Evolutionary conservation across 73 alveolate species (phyloP).

Genomic region (Strombidium stylifer): DNA sequence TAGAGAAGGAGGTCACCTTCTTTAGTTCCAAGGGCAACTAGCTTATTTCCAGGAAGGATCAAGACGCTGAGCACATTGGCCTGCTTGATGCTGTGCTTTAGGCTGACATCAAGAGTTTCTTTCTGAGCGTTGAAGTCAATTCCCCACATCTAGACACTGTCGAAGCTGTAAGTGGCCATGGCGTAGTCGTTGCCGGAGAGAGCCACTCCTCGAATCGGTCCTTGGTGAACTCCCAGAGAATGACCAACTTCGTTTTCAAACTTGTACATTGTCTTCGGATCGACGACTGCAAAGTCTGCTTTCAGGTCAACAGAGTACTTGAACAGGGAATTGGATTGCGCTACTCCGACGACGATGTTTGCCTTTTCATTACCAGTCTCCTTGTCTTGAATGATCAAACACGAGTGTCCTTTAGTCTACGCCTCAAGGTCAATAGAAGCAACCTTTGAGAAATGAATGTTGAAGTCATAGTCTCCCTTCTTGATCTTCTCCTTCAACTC

Average conservation of each 20-base stretch:
- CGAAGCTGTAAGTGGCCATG: constrained; percentile 50
- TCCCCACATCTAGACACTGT: constrained; percentile 53
- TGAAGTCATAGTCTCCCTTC: constrained; percentile 31
- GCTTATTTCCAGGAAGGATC: constrained; percentile 72
- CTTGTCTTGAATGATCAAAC: too few species aligned
- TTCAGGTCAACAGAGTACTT: too few species aligned
- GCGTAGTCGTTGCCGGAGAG: constrained; percentile 46
- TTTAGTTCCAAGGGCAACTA: constrained; percentile 71
- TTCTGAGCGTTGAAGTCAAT: constrained; percentile 42
- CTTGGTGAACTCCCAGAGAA: constrained; percentile 32
- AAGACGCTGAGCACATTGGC: constrained; percentile 50
- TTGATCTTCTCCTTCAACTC: constrained; percentile 11
- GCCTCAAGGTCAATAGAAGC: constrained; percentile 6
- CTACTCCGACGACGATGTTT: too few species aligned
- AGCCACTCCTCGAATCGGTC: constrained; percentile 38
- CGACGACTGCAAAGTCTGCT: neutral
- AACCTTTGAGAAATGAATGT: constrained; percentile 16
- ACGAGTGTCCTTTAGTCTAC: neutral
- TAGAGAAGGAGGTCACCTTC: constrained; percentile 55
- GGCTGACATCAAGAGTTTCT: constrained; percentile 9
- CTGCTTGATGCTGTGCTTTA: constrained; percentile 33
- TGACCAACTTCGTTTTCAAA: neutral
- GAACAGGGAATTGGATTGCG: too few species aligned
- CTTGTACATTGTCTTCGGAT: constrained; percentile 1
- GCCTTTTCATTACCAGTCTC: too few species aligned